Percentiles rank a stretch among this genome's conserved stretches.
Evolutionary conservation across 2,329 filamentous ascomycete species (phyloP).

Genomic region (Lachnellula occidentalis): DNA sequence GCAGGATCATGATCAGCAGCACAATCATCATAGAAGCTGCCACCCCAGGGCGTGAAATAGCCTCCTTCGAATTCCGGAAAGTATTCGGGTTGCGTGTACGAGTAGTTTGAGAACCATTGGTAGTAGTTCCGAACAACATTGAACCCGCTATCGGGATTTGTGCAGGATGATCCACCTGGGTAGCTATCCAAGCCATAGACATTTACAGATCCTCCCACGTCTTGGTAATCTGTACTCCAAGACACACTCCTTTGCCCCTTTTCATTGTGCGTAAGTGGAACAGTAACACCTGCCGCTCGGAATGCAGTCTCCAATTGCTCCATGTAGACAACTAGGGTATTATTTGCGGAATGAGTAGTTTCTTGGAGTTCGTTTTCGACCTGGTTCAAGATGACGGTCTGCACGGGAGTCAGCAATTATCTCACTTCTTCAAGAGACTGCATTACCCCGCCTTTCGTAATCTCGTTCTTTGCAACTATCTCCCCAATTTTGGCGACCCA

Average conservation of each 20-base stretch:
- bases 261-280: constrained; percentile 46
- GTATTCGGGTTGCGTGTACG: constrained; percentile 47
- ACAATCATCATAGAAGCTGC: constrained; percentile 46
- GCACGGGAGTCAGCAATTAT: background rate
- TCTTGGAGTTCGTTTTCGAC: constrained; percentile 49
- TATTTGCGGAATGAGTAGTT: constrained; percentile 36
- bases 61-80: constrained; percentile 50
- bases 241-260: constrained; percentile 43
- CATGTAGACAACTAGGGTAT: constrained; percentile 47
- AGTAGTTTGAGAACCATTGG: constrained; percentile 52
- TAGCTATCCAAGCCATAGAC: constrained; percentile 44
- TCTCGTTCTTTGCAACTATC: constrained; percentile 44
- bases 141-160: constrained; percentile 43
- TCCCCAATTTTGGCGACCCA: constrained; percentile 42
- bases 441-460: constrained; percentile 41
- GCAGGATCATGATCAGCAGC: constrained; percentile 39
- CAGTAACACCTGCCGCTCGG: constrained; percentile 40
- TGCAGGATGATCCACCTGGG: constrained; percentile 44
- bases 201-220: constrained; percentile 50
- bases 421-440: background rate
- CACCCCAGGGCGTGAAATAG: constrained; percentile 49
- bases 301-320: constrained; percentile 44
- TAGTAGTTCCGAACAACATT: constrained; percentile 47
- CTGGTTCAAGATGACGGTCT: constrained; percentile 45
- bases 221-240: constrained; percentile 50